Conservation (phyloP, 1,284 basidiomycete genomes). For the Papiliotrema terrestris region DNA sequence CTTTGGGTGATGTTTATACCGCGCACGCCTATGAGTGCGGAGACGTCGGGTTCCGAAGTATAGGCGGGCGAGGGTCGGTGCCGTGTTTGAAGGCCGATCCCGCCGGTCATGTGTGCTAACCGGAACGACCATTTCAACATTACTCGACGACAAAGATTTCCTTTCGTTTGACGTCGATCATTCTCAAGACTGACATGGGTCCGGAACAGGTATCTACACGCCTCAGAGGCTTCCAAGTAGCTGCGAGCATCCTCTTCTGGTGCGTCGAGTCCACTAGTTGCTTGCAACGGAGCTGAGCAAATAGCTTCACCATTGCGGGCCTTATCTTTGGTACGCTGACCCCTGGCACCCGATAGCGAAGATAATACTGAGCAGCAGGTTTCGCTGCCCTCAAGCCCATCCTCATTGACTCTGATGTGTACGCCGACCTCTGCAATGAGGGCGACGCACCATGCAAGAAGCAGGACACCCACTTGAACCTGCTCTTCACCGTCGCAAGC, state of each 20-base stretch:
- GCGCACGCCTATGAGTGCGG: too few species aligned
- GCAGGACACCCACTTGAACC: constrained; percentile 38
- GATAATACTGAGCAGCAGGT: constrained; percentile 10
- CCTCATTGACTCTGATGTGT: constrained; percentile 25
- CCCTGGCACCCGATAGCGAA: neutral
- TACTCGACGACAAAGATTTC: neutral
- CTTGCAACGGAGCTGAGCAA: neutral
- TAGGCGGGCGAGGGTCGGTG: too few species aligned
- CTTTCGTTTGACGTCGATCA: too few species aligned
- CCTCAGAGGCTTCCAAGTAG: constrained; percentile 19
- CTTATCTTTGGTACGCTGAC: constrained; percentile 29
- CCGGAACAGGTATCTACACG: constrained; percentile 4
- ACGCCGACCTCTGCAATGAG: constrained; percentile 19
- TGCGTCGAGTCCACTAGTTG: neutral
- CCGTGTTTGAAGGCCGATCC: too few species aligned
- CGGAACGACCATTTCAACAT: too few species aligned
- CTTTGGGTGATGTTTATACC: too few species aligned
- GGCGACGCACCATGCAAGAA: constrained; percentile 16
- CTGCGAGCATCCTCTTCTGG: constrained; percentile 27
- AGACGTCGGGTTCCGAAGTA: too few species aligned
- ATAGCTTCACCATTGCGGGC: constrained; percentile 27
- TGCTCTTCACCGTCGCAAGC: constrained; percentile 44
- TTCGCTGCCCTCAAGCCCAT: constrained; percentile 36
- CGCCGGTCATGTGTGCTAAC: too few species aligned
- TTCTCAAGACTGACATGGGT: constrained; percentile 2